Conservation (phyloP, 1,284 basidiomycete species). For the Cryptococcus sp. region DNA sequence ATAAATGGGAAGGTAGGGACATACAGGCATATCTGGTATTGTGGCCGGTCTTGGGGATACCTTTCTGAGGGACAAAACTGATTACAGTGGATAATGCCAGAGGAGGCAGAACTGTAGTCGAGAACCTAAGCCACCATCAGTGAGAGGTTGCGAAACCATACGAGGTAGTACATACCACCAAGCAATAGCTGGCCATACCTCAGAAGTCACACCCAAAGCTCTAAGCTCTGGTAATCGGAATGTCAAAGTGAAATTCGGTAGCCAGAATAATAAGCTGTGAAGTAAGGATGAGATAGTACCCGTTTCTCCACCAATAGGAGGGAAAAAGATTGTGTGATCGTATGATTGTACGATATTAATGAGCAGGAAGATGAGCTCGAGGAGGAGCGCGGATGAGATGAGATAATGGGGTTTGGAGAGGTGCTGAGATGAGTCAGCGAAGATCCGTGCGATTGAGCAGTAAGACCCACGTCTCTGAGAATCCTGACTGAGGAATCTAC, state of each 20-base stretch:
- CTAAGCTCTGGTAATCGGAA: constrained; percentile 28
- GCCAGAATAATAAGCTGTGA: constrained; percentile 37
- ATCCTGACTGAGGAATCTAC: constrained; percentile 15
- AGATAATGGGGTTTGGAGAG: constrained; percentile 32
- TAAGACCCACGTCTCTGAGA: constrained; percentile 21
- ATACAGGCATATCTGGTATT: constrained; percentile 29
- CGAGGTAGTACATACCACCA: constrained; percentile 36
- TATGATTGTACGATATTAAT: constrained; percentile 33
- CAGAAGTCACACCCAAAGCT: constrained; percentile 15
- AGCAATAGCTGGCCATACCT: constrained; percentile 34
- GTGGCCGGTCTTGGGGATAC: constrained; percentile 10
- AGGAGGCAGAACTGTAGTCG: constrained; percentile 40
- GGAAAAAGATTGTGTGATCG: constrained; percentile 37
- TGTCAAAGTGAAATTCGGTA: constrained; percentile 27
- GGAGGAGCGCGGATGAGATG: constrained; percentile 20
- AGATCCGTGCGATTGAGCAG: neutral
- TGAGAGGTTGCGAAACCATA: neutral
- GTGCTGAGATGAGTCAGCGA: constrained; percentile 12
- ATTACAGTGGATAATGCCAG: constrained; percentile 36
- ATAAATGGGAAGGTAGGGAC: constrained; percentile 4
- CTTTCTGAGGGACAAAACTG: constrained; percentile 37
- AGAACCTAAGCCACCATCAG: constrained; percentile 22
- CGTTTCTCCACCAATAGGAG: constrained; percentile 18
- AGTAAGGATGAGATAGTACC: constrained; percentile 33
- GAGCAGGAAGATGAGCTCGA: constrained; percentile 36